Conservation (phyloP, 495 filamentous ascomycete genomes). For the Trichoderma erinaceum region DNA sequence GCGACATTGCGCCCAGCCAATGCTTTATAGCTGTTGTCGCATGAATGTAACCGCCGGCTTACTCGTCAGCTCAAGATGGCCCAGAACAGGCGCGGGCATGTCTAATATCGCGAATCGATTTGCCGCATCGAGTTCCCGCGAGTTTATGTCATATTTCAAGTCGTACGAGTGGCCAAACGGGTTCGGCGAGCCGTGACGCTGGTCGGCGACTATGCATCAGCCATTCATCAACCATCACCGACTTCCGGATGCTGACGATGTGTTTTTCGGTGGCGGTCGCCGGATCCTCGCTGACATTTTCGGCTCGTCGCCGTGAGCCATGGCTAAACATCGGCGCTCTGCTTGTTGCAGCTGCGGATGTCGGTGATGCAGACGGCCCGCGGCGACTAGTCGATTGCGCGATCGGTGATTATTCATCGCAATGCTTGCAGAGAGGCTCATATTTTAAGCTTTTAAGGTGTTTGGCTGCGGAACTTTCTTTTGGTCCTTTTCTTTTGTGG, state of each 20-base stretch:
- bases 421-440: not conserved
- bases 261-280: not conserved
- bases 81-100: not conserved
- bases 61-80: not conserved
- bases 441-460: not conserved
- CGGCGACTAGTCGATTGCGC: constrained; percentile 7
- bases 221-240: not conserved
- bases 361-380: constrained; percentile 9
- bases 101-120: not conserved
- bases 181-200: not conserved
- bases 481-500: not conserved
- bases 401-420: constrained; percentile 12
- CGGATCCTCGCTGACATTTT: not conserved
- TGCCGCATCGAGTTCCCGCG: not conserved
- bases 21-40: not conserved
- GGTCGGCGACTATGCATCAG: not conserved
- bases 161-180: not conserved
- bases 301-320: not conserved
- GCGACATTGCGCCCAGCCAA: not conserved
- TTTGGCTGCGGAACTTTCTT: not conserved
- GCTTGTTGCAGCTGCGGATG: not conserved
- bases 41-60: not conserved
- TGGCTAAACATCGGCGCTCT: not conserved
- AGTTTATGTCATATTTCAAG: not conserved
- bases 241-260: not conserved